Base-by-base conservation (phyloP, 495 filamentous ascomycete genomes). In the Monascus purpureus region DNA sequence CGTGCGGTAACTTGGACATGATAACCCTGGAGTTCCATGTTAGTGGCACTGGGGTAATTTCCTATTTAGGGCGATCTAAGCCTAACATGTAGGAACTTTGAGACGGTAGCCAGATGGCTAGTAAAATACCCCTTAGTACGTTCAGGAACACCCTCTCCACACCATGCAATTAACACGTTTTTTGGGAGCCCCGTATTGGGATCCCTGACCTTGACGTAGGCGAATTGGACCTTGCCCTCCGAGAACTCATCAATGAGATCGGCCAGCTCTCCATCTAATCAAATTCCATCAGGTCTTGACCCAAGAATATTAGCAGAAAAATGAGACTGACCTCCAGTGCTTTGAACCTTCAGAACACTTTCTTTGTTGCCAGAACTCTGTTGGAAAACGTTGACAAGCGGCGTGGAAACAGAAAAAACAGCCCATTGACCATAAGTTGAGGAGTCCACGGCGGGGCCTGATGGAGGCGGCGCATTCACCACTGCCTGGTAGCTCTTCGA, bases 121-220 rank as follows among this genome's bases (percentile, higher is more conserved):
- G 84, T 95, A 47, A 96, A 99, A 50, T 96, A 96, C 15, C 90
- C 90, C 50, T 96, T 96, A 11, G 87, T 95, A 43, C 87, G 68
- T 61, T 96, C 90, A 6, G 90, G 90, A n/a, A 99, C 90, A 35
- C 92, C 92, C 44, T 93, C 87, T 25, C 90, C 90, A 52, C 90
- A 99, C 90, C 90, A 99, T 25, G 76, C 87, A 45, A 99, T 84
- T 30, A 99, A 65, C 25, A 90, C 85, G 50, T 78, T 80, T 61
- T 99, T 99, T 16, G 88, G 83, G 6, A 99, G 65, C 4, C 75
- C 70, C 1, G 82, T 85, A 51, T 99, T 99, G 8, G 83, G 77
- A 50, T 96, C 92, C 44, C 82, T 94, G 55, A 99, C 78, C 57
- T 93, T 95, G 33, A 90, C 76, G 47, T 87, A 99, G 14, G 86